Evolutionary conservation across 2,329 filamentous ascomycete species (phyloP).

Genomic region (Dactylellina haptotyla): DNA sequence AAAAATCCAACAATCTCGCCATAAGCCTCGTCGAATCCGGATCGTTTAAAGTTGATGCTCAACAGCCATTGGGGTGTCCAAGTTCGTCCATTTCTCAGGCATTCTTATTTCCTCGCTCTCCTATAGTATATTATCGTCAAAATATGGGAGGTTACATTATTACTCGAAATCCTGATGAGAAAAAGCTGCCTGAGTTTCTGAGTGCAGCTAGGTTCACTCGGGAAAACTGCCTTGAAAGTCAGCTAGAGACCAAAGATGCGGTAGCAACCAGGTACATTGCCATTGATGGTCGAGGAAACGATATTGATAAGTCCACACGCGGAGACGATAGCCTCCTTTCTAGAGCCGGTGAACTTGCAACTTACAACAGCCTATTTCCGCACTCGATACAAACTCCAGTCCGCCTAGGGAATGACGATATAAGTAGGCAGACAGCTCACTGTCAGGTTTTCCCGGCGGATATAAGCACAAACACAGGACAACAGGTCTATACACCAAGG

Average conservation of each 20-base stretch:
- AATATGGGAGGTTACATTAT: constrained; percentile 52
- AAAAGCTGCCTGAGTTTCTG: constrained; percentile 11
- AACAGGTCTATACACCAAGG: constrained; percentile 22
- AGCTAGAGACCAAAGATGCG: constrained; percentile 14
- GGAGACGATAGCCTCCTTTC: constrained; percentile 3
- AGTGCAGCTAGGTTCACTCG: constrained; percentile 24
- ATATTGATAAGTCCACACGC: constrained; percentile 3
- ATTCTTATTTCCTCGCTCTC: background rate
- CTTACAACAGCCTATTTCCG: constrained; percentile 45
- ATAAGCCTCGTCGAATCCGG: too few relatives aligned
- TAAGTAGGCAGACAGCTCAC: background rate
- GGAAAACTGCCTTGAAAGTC: constrained; percentile 22
- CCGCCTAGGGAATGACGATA: constrained; percentile 26
- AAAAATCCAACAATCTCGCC: too few relatives aligned
- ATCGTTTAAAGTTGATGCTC: too few relatives aligned
- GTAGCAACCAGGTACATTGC: constrained; percentile 17
- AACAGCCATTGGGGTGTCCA: too few relatives aligned
- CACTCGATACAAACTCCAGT: constrained; percentile 15
- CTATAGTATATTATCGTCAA: background rate
- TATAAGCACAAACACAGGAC: constrained; percentile 1
- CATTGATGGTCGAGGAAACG: constrained; percentile 22
- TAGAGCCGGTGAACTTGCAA: constrained; percentile 21
- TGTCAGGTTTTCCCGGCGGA: constrained; percentile 23
- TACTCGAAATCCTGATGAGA: constrained; percentile 22
- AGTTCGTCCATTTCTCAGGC: background rate